A percentile compares a stretch with the other conserved stretches of the same genome.
Evolutionary conservation across 1,139 yeast species (phyloP).

Genomic region (Pichia sp.): DNA sequence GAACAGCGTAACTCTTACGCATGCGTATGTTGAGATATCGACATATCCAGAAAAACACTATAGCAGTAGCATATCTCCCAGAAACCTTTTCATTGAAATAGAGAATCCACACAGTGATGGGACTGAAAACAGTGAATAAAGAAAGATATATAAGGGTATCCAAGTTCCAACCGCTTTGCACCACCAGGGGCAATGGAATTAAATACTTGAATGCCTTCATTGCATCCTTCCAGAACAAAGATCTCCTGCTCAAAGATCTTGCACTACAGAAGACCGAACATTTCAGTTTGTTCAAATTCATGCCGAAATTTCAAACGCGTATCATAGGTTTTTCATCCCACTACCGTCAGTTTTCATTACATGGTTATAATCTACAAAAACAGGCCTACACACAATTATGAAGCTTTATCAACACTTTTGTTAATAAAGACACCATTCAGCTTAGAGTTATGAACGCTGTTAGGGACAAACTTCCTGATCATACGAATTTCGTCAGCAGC

Average conservation of each 20-base stretch:
- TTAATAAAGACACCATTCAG: conserved; percentile 53
- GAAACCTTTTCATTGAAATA: neutral
- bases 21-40: conserved; percentile 17
- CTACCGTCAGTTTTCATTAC: neutral
- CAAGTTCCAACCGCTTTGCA: conserved; percentile 16
- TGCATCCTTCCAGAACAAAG: neutral
- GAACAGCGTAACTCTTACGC: neutral
- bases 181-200: conserved; percentile 20
- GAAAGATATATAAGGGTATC: conserved; percentile 23
- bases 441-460: conserved; percentile 66
- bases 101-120: conserved; percentile 20
- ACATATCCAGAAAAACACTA: conserved; percentile 21
- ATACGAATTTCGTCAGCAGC: conserved; percentile 86
- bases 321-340: neutral
- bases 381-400: conserved; percentile 8
- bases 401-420: conserved; percentile 32
- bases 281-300: neutral
- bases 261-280: too few relatives aligned
- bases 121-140: conserved; percentile 21
- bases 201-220: conserved; percentile 1
- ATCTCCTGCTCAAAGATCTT: too few relatives aligned
- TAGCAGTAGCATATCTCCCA: conserved; percentile 5
- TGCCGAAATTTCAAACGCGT: neutral
- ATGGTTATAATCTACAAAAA: neutral
- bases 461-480: conserved; percentile 77